Percentiles rank a stretch among this genome's conserved stretches.
phyloP scores from a whole-genome alignment of 257 asterid genomes.

The Penstemon newberryi region DNA sequence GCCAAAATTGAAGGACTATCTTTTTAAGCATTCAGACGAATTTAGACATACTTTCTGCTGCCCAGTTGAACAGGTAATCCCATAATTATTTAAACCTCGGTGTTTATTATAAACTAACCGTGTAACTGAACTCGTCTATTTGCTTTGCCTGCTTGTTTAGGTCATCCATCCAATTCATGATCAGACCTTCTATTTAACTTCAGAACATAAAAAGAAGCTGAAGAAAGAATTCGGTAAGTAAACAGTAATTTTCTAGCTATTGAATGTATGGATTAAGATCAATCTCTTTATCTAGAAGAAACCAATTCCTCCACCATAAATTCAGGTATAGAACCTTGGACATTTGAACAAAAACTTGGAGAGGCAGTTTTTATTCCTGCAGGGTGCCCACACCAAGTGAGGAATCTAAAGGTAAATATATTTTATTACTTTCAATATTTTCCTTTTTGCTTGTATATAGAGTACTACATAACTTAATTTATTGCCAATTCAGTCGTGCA shows the following conservation, averaged over 20 bases:
- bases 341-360: constrained; percentile 83
- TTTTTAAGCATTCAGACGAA: constrained; percentile 62
- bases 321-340: constrained; percentile 92
- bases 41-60: constrained; percentile 84
- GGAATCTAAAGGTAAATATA: constrained; percentile 73
- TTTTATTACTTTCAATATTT: neutral
- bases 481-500: constrained; percentile 68
- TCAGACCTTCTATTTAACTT: constrained; percentile 77
- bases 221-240: constrained; percentile 83
- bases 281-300: constrained; percentile 14
- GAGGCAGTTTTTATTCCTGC: constrained; percentile 98
- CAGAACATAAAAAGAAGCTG: constrained; percentile 66
- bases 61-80: constrained; percentile 69
- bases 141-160: constrained; percentile 35
- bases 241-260: neutral
- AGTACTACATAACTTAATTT: neutral
- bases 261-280: neutral
- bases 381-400: constrained; percentile 98
- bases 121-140: constrained; percentile 17
- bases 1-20: constrained; percentile 70
- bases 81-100: neutral
- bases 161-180: constrained; percentile 95
- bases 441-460: neutral
- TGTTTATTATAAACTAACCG: neutral
- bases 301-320: neutral